These are phyloP conservation scores for Oryza longistaminata DNA, from an alignment of 176 grass and related monocot genomes.

Conservation along the genomic window DNA sequence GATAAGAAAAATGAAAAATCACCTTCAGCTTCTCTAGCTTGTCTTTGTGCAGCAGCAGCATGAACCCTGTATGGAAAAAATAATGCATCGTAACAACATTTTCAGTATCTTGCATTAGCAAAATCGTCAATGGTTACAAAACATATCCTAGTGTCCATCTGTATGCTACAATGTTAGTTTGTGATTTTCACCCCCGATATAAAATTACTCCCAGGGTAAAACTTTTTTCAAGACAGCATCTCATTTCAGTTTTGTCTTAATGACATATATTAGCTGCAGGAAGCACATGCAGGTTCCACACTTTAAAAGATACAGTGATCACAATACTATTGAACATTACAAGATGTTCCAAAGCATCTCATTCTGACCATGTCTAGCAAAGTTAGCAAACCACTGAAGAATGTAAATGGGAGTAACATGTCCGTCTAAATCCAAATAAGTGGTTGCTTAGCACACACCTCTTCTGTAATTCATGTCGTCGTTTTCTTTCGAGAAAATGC, in stretches of 20 bases:
- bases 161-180: neutral
- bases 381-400: neutral
- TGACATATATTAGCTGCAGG: neutral
- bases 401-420: neutral
- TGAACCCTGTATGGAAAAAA: conserved; percentile 63
- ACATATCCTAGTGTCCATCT: neutral
- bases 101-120: neutral
- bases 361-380: conserved; percentile 7
- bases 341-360: neutral
- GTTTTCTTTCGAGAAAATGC: conserved; percentile 75
- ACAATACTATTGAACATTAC: neutral
- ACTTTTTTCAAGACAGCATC: neutral
- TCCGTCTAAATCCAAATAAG: neutral
- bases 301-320: neutral
- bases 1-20: conserved; percentile 43
- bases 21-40: conserved; percentile 93
- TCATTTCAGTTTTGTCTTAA: conserved; percentile 8
- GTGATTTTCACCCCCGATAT: neutral
- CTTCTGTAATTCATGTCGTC: conserved; percentile 66
- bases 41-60: conserved; percentile 79
- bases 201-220: neutral
- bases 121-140: conserved; percentile 16
- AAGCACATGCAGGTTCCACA: neutral
- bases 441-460: conserved; percentile 46
- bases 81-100: neutral